phyloP scores from a whole-genome alignment of 192 early-diverging fungal species.

The Lunasporangiospora selenospora region DNA sequence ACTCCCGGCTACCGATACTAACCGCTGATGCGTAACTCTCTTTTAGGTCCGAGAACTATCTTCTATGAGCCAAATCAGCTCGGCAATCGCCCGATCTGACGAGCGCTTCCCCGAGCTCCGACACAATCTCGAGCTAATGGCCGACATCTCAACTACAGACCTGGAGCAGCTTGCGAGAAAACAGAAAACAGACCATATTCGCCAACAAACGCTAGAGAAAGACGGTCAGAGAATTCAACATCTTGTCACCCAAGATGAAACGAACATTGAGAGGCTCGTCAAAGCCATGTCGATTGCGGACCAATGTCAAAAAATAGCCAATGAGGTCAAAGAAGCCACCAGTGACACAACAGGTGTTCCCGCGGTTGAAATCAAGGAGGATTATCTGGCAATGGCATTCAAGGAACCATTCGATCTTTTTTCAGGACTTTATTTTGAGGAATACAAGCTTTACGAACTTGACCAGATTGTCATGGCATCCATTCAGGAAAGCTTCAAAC shows the following conservation, averaged over 20 bases:
- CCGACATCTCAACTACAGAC: slow-evolving; percentile 74
- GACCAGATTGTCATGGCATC: slow-evolving; percentile 70
- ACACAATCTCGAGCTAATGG: slow-evolving; percentile 77
- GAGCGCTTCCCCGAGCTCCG: slow-evolving; percentile 75
- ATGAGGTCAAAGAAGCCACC: slow-evolving; percentile 29
- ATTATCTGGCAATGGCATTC: slow-evolving; percentile 52
- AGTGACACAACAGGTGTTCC: slow-evolving; percentile 32
- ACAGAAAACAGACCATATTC: slow-evolving; percentile 56
- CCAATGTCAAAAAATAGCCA: slow-evolving; percentile 50
- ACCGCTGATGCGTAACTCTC: background rate
- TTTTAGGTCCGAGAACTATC: slow-evolving; percentile 54
- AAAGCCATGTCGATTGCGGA: slow-evolving; percentile 54
- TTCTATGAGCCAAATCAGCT: slow-evolving; percentile 56
- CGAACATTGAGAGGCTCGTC: slow-evolving; percentile 50
- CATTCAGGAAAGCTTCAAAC: slow-evolving; percentile 44
- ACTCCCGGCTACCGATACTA: background rate
- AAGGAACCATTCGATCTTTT: slow-evolving; percentile 62
- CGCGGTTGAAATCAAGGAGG: slow-evolving; percentile 37
- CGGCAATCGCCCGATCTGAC: slow-evolving; percentile 56
- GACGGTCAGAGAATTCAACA: slow-evolving; percentile 49
- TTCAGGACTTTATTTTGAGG: slow-evolving; percentile 58
- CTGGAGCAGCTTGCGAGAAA: slow-evolving; percentile 67
- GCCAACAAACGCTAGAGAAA: slow-evolving; percentile 44
- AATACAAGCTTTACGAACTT: slow-evolving; percentile 64
- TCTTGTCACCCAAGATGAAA: slow-evolving; percentile 45